A percentile compares a stretch with the other conserved stretches of the same genome.
Evolutionary conservation across 306 rosid genomes (phyloP).

Genomic region (Glycine tomentella): DNA sequence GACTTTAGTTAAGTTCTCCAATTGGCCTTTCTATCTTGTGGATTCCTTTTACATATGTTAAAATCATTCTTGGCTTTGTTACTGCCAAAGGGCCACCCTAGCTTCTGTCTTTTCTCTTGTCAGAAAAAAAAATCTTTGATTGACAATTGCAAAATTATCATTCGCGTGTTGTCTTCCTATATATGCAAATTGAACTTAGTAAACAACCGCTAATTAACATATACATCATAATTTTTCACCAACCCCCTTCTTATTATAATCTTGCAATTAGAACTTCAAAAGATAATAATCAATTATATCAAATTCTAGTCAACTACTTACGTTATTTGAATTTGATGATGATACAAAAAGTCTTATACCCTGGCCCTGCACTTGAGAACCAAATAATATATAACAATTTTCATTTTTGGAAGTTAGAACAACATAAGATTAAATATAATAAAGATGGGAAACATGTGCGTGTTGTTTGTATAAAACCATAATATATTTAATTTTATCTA

Average conservation of each 20-base stretch:
- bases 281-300: neutral
- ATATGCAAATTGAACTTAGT: neutral
- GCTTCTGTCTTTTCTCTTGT: neutral
- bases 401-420: neutral
- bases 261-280: neutral
- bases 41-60: constrained; percentile 29
- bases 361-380: neutral
- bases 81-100: neutral
- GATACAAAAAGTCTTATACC: neutral
- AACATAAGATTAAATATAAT: neutral
- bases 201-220: neutral
- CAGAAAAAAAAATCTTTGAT: constrained; percentile 21
- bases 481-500: neutral
- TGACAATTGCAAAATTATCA: constrained; percentile 16
- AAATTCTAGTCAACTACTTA: constrained; percentile 34
- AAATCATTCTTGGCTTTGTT: constrained; percentile 31
- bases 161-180: neutral
- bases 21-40: neutral
- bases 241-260: neutral
- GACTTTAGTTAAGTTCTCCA: neutral
- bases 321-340: neutral
- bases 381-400: neutral
- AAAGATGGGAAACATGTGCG: neutral
- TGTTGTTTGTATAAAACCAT: neutral
- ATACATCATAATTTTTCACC: neutral